These are phyloP conservation scores for Penicillium lividum DNA, from an alignment of 495 filamentous ascomycete genomes.

Conservation along the genomic window DNA sequence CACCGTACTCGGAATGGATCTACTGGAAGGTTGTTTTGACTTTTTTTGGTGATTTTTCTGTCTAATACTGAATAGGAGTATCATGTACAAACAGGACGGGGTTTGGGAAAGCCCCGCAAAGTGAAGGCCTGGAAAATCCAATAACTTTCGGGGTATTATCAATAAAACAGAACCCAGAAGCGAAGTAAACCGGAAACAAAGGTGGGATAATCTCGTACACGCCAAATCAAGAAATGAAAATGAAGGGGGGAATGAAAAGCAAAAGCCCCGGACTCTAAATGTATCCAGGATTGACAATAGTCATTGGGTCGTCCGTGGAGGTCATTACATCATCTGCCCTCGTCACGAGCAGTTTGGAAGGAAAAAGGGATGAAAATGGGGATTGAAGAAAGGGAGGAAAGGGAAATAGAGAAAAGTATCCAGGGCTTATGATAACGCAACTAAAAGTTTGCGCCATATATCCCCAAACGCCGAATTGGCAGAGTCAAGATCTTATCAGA, in stretches of 20 bases:
- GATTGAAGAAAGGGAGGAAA: constrained; percentile 1
- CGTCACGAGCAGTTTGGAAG: constrained; percentile 3
- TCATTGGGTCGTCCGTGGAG: constrained; percentile 27
- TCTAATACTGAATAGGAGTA: constrained; percentile 9
- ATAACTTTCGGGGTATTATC: constrained; percentile 38
- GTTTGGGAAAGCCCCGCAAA: constrained; percentile 1
- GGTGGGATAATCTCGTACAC: constrained; percentile 18
- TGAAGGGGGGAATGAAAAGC: constrained; percentile 17
- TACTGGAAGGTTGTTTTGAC: background rate
- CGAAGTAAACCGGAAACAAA: constrained; percentile 23
- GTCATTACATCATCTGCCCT: constrained; percentile 26
- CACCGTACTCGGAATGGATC: too few relatives aligned
- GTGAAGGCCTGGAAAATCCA: constrained; percentile 23
- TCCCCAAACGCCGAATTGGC: constrained; percentile 20
- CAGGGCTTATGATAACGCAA: background rate
- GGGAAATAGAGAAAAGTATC: constrained; percentile 11
- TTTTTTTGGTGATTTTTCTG: constrained; percentile 7
- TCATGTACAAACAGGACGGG: constrained; percentile 29
- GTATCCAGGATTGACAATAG: constrained; percentile 36
- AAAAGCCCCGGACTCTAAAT: constrained; percentile 25
- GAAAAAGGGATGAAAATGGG: constrained; percentile 3
- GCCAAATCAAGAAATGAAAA: constrained; percentile 14
- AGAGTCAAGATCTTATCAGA: constrained; percentile 27
- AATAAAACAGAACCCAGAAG: constrained; percentile 41
- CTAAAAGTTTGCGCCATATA: constrained; percentile 9